Base-by-base conservation (phyloP, 2,329 filamentous ascomycete species). In the Colletotrichum neosansevieriae region DNA sequence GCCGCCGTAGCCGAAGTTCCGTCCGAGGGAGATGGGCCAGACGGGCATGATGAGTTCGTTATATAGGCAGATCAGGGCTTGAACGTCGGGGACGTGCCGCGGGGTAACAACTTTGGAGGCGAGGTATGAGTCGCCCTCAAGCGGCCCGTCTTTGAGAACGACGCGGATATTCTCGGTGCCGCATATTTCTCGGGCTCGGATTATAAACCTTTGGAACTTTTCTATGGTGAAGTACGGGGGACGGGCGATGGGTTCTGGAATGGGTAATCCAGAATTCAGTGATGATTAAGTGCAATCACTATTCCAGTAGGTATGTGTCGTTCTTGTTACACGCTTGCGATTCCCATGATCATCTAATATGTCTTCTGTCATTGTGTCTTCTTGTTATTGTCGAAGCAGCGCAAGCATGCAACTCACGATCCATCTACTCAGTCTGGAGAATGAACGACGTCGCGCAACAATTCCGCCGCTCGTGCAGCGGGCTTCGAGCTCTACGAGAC, bases 1-100 rank as follows among this genome's bases (percentile, higher is more conserved):
- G 21, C 79, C 81, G 17, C 81, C 81, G 60, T 83, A 83, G 12
- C 81, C 81, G 15, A 82, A 70, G 58, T 83, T 83, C 5, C 79
- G 73, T 2, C 78, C 78, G 67, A 80, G 75, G 1, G 77, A 80
- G 65, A 78, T 79, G 7, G 79, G 77, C 69, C 77, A 80, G 59
- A 79, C 73, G 12, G 79, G 78, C 45, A 80, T 76, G 36, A 73
- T 58, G 57, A 76, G 71, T 49, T 77, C 61, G 76, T 84, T 75
- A 74, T 79, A 56, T 75, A 72, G 67, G 5, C 38, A 73, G 60
- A 82, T 75, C 45, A 83, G 74, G 3, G 71, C 74, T 74, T 86
- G 84, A 3, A 85, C 83, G 58, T 86, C 83, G 45, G 75, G 10
- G 4, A 81, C 79, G 29, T 77, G 73, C 4, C 75, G 70, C 3